A percentile compares a stretch with the other conserved stretches of the same genome.
Conservation (phyloP, 805 yeast genomes). For the Hanseniaspora meyeri region DNA sequence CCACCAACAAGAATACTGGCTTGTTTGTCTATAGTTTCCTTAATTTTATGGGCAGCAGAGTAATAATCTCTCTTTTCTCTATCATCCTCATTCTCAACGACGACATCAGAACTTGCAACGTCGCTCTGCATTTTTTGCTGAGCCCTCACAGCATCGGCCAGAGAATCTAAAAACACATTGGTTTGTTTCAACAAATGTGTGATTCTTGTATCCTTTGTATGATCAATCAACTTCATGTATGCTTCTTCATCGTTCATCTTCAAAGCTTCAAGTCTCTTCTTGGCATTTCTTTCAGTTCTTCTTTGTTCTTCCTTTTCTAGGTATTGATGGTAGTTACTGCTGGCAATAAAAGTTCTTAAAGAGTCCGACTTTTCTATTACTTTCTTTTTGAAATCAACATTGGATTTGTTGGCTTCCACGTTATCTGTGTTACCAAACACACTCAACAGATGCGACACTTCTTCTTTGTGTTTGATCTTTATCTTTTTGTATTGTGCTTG, state of each 20-base stretch:
- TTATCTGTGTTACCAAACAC: conserved; percentile 30
- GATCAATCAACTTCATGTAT: conserved; percentile 67
- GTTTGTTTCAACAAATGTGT: conserved; percentile 75
- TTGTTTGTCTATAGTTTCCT: conserved; percentile 54
- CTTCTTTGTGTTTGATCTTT: conserved; percentile 25
- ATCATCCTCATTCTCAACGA: conserved; percentile 38
- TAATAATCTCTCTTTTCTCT: conserved; percentile 64
- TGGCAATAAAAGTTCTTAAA: not conserved
- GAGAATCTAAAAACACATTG: conserved; percentile 60
- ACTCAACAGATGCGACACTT: conserved; percentile 37
- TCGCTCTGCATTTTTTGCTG: conserved; percentile 37
- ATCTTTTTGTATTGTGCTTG: conserved; percentile 46
- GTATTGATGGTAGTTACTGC: conserved; percentile 31
- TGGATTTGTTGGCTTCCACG: conserved; percentile 26
- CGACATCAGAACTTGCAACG: conserved; percentile 27
- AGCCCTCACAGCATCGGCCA: conserved; percentile 65
- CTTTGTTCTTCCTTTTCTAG: conserved; percentile 67
- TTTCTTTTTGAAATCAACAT: conserved; percentile 23
- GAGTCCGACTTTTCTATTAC: conserved; percentile 18
- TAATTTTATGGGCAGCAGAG: conserved; percentile 65
- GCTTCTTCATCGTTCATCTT: conserved; percentile 84
- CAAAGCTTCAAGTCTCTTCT: conserved; percentile 75
- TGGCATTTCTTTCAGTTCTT: conserved; percentile 68
- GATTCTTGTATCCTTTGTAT: conserved; percentile 77
- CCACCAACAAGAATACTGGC: conserved; percentile 68